Evolutionary conservation across 352 stramenopile species (phyloP).

Genomic region (Phytophthora pistaciae): DNA sequence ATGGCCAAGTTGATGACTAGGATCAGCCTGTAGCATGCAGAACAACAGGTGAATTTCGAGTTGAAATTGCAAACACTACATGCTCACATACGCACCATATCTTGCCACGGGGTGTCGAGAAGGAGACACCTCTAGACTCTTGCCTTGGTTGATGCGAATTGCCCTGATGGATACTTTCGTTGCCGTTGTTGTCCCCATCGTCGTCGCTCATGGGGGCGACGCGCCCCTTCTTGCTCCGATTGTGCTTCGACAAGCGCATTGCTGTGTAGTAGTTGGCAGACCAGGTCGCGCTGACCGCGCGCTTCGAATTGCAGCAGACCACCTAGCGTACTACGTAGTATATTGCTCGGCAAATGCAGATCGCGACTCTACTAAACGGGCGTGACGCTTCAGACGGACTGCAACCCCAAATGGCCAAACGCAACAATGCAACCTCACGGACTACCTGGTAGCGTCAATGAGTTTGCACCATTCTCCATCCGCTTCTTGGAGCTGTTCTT

Average conservation of each 20-base stretch:
- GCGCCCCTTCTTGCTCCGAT: constrained; percentile 19
- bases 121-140: constrained; percentile 32
- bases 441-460: not conserved
- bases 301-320: not conserved
- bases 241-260: constrained; percentile 32
- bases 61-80: not conserved
- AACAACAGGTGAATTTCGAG: not conserved
- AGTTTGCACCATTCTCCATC: not conserved
- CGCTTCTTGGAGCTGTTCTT: not conserved
- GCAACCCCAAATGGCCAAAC: not conserved
- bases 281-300: not conserved
- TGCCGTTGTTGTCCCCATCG: constrained; percentile 8
- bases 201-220: constrained; percentile 34
- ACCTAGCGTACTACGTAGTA: not conserved
- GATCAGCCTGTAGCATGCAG: constrained; percentile 46
- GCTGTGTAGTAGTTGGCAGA: not conserved
- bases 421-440: not conserved
- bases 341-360: constrained; percentile 1
- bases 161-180: not conserved
- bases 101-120: constrained; percentile 31
- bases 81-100: constrained; percentile 31
- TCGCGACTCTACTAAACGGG: constrained; percentile 5
- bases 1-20: constrained; percentile 58
- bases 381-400: constrained; percentile 24
- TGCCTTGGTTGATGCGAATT: not conserved